These are phyloP conservation scores for Aspergillus transmontanensis DNA, from an alignment of 2,329 filamentous ascomycete genomes.

Conservation along the genomic window DNA sequence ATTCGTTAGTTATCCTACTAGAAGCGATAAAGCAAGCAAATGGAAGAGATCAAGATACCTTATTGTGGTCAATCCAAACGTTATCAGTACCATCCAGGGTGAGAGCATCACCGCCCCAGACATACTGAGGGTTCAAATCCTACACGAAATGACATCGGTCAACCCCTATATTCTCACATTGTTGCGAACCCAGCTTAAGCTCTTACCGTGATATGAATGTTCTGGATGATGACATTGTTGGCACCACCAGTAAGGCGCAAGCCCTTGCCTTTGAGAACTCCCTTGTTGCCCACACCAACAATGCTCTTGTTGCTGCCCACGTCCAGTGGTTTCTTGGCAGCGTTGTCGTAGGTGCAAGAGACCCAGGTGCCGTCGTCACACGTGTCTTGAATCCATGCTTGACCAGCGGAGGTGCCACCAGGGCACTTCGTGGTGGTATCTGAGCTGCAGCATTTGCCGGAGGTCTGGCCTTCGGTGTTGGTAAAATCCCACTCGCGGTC, in stretches of 20 bases:
- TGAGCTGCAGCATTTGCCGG: conserved; percentile 32
- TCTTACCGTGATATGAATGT: conserved; percentile 14
- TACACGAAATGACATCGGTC: not conserved
- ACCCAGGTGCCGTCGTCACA: conserved; percentile 32
- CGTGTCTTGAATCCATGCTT: conserved; percentile 11
- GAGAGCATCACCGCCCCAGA: conserved; percentile 63
- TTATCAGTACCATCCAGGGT: conserved; percentile 48
- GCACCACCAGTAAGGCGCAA: conserved; percentile 49
- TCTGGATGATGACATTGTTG: conserved; percentile 61
- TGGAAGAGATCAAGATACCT: conserved; percentile 15
- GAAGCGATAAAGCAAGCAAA: too few species aligned
- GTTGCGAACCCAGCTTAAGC: not conserved
- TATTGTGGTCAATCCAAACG: conserved; percentile 56
- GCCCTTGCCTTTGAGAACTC: conserved; percentile 61
- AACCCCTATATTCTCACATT: not conserved
- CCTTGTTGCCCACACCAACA: conserved; percentile 54
- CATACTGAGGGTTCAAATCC: conserved; percentile 59
- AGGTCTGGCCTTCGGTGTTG: conserved; percentile 40
- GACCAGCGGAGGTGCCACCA: conserved; percentile 12
- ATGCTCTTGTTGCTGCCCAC: conserved; percentile 61
- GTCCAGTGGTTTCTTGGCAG: conserved; percentile 51
- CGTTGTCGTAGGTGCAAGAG: conserved; percentile 52
- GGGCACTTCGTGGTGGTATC: conserved; percentile 10
- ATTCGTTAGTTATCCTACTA: not conserved
- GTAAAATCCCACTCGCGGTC: conserved; percentile 18